Percentiles rank a stretch among this genome's conserved stretches.
Conservation (phyloP, 2,329 filamentous ascomycete genomes). For the Phyllosticta capitalensis region DNA sequence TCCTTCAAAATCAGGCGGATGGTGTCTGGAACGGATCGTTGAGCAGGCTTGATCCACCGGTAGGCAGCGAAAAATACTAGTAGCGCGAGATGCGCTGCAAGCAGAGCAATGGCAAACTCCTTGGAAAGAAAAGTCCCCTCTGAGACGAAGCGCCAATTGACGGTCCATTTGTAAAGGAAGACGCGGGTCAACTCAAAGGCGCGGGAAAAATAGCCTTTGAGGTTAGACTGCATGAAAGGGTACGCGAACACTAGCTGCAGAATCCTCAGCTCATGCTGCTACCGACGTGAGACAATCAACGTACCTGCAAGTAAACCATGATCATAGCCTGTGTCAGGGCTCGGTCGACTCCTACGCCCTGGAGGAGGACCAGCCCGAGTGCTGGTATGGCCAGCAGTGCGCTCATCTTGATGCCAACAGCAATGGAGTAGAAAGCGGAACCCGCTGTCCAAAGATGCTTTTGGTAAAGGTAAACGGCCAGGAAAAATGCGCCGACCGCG, state of each 20-base stretch:
- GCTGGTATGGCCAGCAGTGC: conserved; percentile 74
- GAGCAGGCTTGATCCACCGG: conserved; percentile 64
- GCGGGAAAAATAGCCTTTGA: conserved; percentile 62
- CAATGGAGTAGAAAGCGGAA: conserved; percentile 63
- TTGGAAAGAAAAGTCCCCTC: conserved; percentile 69
- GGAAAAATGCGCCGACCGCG: conserved; percentile 73
- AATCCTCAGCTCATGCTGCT: neutral
- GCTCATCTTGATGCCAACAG: conserved; percentile 92
- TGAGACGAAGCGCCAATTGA: conserved; percentile 95
- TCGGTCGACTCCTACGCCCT: conserved; percentile 57
- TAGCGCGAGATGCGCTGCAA: conserved; percentile 56
- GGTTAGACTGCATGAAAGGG: conserved; percentile 60
- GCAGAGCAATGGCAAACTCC: conserved; percentile 57
- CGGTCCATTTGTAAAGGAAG: conserved; percentile 97
- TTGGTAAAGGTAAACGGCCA: conserved; percentile 71
- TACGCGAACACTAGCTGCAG: conserved; percentile 43
- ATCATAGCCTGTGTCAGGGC: conserved; percentile 60
- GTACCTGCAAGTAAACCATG: conserved; percentile 69
- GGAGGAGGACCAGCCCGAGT: conserved; percentile 64
- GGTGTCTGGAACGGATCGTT: conserved; percentile 49
- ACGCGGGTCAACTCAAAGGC: conserved; percentile 87
- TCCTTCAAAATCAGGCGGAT: conserved; percentile 37
- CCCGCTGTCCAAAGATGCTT: conserved; percentile 63
- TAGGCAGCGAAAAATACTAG: conserved; percentile 56
- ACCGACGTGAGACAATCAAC: conserved; percentile 16